These are phyloP conservation scores for Stagonosporopsis chrysanthemi DNA, from an alignment of 2,329 filamentous ascomycete genomes.

Conservation along the genomic window DNA sequence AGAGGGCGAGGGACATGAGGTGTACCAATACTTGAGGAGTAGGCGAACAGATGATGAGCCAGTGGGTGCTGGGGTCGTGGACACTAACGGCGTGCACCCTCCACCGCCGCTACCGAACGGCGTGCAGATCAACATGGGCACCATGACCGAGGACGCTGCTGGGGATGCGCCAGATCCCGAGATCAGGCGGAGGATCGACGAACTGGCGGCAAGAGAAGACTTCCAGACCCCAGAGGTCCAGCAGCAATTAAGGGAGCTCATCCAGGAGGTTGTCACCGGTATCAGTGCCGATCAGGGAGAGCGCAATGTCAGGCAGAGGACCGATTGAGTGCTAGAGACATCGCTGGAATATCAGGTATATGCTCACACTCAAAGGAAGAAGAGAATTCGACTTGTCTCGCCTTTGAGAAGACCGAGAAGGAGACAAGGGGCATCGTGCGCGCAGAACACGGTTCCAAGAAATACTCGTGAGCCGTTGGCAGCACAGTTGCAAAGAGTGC, in stretches of 20 bases:
- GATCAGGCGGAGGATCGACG: slow-evolving; percentile 85
- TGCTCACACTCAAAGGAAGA: too few relatives aligned
- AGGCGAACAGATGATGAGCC: slow-evolving; percentile 37
- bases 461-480: neutral
- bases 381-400: too few relatives aligned
- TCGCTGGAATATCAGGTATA: too few relatives aligned
- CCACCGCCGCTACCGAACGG: slow-evolving; percentile 76
- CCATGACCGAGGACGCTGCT: slow-evolving; percentile 65
- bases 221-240: slow-evolving; percentile 85
- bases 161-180: slow-evolving; percentile 77
- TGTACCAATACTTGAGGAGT: slow-evolving; percentile 72
- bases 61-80: slow-evolving; percentile 30
- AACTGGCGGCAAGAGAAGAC: slow-evolving; percentile 82
- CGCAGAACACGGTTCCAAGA: neutral
- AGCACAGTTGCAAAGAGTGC: neutral
- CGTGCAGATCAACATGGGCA: slow-evolving; percentile 78
- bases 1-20: slow-evolving; percentile 79
- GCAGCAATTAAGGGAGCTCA: slow-evolving; percentile 75
- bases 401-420: neutral
- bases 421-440: neutral
- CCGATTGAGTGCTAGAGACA: slow-evolving; percentile 38
- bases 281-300: slow-evolving; percentile 68
- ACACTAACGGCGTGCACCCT: slow-evolving; percentile 37
- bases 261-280: slow-evolving; percentile 79
- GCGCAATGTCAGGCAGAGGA: slow-evolving; percentile 51